Conservation (phyloP, 306 rosid genomes). For the Begonia masoniana region DNA sequence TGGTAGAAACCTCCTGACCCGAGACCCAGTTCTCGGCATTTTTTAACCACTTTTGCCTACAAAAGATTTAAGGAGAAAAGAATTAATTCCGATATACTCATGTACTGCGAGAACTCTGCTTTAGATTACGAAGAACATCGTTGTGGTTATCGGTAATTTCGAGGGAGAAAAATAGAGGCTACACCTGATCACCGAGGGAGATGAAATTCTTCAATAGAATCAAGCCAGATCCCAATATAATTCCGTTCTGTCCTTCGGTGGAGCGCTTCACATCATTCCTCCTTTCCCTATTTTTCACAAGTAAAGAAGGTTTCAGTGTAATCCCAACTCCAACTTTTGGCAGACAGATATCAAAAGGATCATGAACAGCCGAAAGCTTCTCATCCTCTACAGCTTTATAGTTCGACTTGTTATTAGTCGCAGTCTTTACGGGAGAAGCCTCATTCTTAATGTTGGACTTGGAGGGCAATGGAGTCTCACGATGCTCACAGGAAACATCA, state of each 20-base stretch:
- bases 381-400: conserved; percentile 3
- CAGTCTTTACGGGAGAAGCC: neutral
- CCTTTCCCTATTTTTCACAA: conserved; percentile 29
- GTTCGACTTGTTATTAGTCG: neutral
- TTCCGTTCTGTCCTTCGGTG: conserved; percentile 4
- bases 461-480: neutral
- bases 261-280: conserved; percentile 21
- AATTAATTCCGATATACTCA: too few relatives aligned
- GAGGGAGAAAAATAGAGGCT: neutral
- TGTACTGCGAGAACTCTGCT: too few relatives aligned
- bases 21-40: conserved; percentile 37
- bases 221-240: conserved; percentile 41
- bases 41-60: conserved; percentile 37
- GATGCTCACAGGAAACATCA: neutral
- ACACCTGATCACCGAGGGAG: conserved; percentile 38
- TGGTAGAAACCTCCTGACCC: conserved; percentile 74
- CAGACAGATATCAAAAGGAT: conserved; percentile 44
- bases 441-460: neutral
- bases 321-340: conserved; percentile 3
- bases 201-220: conserved; percentile 35
- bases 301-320: conserved; percentile 24
- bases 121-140: too few relatives aligned
- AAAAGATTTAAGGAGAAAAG: neutral
- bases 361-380: neutral
- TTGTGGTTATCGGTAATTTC: too few relatives aligned